Conservation (phyloP, 2,329 filamentous ascomycete genomes). For the Trichoderma oligosporum region DNA sequence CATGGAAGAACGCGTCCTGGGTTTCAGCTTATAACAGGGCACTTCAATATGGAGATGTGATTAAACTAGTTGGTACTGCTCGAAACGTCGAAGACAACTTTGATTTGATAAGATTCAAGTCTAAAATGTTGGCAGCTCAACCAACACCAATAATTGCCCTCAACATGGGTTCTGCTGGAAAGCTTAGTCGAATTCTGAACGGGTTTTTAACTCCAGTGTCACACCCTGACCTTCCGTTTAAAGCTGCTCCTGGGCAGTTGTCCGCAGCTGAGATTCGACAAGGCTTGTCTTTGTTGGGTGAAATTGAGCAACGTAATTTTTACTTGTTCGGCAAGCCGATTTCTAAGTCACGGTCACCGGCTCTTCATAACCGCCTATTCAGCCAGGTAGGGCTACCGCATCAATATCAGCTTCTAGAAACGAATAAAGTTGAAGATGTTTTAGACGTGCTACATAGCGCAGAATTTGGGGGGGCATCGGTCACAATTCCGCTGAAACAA, state of each 20-base stretch:
- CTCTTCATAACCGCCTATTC: constrained; percentile 87
- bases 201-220: constrained; percentile 92
- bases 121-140: constrained; percentile 67
- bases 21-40: constrained; percentile 85
- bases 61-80: constrained; percentile 88
- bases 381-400: constrained; percentile 74
- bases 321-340: constrained; percentile 88
- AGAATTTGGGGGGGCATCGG: constrained; percentile 86
- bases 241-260: constrained; percentile 89
- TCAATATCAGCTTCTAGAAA: constrained; percentile 73
- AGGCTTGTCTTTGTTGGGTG: constrained; percentile 72
- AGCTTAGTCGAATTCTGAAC: constrained; percentile 87
- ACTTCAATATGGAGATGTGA: constrained; percentile 82
- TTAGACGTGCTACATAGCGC: constrained; percentile 61
- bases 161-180: constrained; percentile 88
- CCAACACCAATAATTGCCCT: constrained; percentile 85
- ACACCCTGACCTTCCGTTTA: constrained; percentile 83
- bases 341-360: constrained; percentile 75
- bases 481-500: constrained; percentile 92
- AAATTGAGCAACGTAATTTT: constrained; percentile 72
- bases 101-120: constrained; percentile 75
- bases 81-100: constrained; percentile 79
- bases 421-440: constrained; percentile 59
- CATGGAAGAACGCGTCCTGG: constrained; percentile 93
- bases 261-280: constrained; percentile 84